A percentile compares a stretch with the other conserved stretches of the same genome.
Evolutionary conservation across 805 yeast species (phyloP).

Genomic region (Metschnikowia shivogae): DNA sequence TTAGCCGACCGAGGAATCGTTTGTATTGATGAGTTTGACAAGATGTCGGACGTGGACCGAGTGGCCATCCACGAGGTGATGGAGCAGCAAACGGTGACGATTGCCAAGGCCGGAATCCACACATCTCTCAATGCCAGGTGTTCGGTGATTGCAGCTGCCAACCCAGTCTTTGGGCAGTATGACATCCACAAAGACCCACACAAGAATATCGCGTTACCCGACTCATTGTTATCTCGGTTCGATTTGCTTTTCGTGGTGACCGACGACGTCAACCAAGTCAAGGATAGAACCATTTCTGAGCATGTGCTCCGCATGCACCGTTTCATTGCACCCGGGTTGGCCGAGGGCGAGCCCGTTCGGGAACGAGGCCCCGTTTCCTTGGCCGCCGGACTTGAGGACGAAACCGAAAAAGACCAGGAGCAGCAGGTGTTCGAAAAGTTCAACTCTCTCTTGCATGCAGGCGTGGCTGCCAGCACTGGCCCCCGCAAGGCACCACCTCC

Average conservation of each 20-base stretch:
- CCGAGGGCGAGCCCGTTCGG: constrained; percentile 91
- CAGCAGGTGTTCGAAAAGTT: constrained; percentile 80
- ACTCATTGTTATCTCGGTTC: constrained; percentile 92
- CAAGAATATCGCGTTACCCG: constrained; percentile 94
- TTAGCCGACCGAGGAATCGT: constrained; percentile 96
- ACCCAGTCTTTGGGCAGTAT: constrained; percentile 95
- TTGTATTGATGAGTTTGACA: constrained; percentile 98
- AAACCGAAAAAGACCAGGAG: constrained; percentile 42
- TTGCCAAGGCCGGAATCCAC: constrained; percentile 97
- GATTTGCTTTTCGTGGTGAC: constrained; percentile 94
- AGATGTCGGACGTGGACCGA: constrained; percentile 94
- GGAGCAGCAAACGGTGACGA: constrained; percentile 99
- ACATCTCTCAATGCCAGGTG: constrained; percentile 95
- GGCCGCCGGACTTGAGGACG: constrained; percentile 72
- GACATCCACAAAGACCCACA: constrained; percentile 95
- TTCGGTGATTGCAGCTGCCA: constrained; percentile 96
- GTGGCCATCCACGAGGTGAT: constrained; percentile 99
- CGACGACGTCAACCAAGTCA: constrained; percentile 82
- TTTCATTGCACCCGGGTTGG: constrained; percentile 78
- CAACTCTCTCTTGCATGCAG: constrained; percentile 78
- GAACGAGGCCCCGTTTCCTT: constrained; percentile 67
- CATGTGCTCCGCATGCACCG: constrained; percentile 94
- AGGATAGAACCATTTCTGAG: constrained; percentile 85
- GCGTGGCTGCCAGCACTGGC: constrained; percentile 40
- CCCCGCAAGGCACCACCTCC: constrained; percentile 22